Evolutionary conservation across 805 yeast genomes (phyloP).

Genomic region (Kodamaea nitidulidarum): DNA sequence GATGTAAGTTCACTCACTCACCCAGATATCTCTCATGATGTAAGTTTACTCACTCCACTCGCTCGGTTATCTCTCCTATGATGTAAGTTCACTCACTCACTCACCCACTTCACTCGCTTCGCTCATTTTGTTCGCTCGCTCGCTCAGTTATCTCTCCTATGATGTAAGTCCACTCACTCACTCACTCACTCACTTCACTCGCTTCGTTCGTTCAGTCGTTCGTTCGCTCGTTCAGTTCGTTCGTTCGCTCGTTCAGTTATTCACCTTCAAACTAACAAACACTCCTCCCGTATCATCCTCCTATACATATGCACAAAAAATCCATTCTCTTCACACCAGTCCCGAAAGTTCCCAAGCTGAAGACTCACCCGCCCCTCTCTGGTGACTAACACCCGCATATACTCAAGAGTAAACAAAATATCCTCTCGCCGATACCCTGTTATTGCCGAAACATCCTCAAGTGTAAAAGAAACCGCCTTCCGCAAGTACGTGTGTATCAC

Average conservation of each 20-base stretch:
- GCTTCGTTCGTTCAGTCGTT: too few species aligned
- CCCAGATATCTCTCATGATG: too few species aligned
- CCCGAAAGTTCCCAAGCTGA: conserved; percentile 18
- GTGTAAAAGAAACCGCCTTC: conserved; percentile 24
- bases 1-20: too few species aligned
- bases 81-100: too few species aligned
- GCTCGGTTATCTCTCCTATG: too few species aligned
- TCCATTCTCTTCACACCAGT: conserved; percentile 28
- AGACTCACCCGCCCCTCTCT: conserved; percentile 13
- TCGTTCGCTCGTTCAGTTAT: background rate
- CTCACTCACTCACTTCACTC: too few species aligned
- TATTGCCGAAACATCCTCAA: conserved; percentile 46
- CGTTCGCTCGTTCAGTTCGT: too few species aligned
- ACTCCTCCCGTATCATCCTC: conserved; percentile 27
- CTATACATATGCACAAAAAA: conserved; percentile 24
- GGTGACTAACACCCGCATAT: conserved; percentile 37
- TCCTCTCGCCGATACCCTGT: conserved; percentile 69
- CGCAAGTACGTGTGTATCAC: conserved; percentile 15
- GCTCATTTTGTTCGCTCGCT: too few species aligned
- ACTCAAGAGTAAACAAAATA: conserved; percentile 52
- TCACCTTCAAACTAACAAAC: conserved; percentile 25
- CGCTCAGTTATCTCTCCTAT: too few species aligned
- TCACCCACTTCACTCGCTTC: too few species aligned
- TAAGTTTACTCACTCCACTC: too few species aligned
- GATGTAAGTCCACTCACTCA: too few species aligned